Evolutionary conservation across 495 filamentous ascomycete genomes (phyloP), one percentile per base, ranked within the genome.

Genomic region (Hypoxylon fuscum): DNA sequence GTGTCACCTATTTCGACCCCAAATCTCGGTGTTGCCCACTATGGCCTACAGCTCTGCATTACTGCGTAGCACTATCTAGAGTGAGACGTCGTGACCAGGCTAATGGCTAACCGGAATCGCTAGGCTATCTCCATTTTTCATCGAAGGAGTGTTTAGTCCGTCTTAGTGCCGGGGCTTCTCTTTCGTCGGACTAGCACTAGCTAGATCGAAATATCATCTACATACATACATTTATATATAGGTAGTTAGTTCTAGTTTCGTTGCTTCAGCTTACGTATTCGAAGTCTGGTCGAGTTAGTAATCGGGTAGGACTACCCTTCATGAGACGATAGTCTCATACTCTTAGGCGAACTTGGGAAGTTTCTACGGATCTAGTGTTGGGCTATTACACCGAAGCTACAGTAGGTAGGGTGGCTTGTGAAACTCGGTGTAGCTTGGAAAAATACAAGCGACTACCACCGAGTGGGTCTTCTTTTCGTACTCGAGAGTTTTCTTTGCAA

Each of bases 21-120:
- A 66, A 62, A 61, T 47, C 63, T 66, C 35, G 42, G 63, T 56
- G 43, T 60, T 52, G 34, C 6, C 45, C 45, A 60, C 40, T 40
- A 66, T 54, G 41, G 42, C 56, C 63, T 66, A 52, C 62, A 65
- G 56, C 43, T 56, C 55, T 59, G 53, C 57, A 48, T 48, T 57
- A 62, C 63, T 56, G 60, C 55, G 51, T 66, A 66, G 45, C 54
- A 57, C 31, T 56, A 52, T 55, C 43, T 29, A 46, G 46, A 60
- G 40, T 66, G 62, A 65, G 55, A 37, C 62, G 55, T 54, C 45
- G 29, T 40, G 34, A 53, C 51, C 62, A 35, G 50, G 55, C 50
- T 60, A 65, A 59, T 34, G 23, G 44, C 55, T 45, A 59, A 55
- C 62, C 62, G 55, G 51, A 51, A 51, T 60, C 55, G 62, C 62